Base-by-base conservation (phyloP, 768 basidiomycete genomes). In the Leccinum arenicola region DNA sequence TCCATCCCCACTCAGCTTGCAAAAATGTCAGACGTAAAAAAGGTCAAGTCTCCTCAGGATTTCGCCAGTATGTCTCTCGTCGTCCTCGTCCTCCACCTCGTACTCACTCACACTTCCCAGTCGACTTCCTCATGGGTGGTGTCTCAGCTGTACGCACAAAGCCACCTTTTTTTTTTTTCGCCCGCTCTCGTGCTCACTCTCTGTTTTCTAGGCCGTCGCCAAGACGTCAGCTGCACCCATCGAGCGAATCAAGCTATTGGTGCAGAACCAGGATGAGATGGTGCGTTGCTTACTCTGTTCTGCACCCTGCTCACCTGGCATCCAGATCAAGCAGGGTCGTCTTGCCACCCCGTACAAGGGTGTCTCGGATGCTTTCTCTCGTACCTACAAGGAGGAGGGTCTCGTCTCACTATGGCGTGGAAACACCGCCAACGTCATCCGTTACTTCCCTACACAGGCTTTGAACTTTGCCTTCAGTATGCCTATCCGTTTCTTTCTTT, bases 211-310 rank as follows among this genome's bases (percentile, higher is more conserved):
- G 93, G 97, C 97, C 68, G 93, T 98, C 76, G 91, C 97, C 57
- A 99, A 99, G 86, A 98, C 97, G 66, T 91, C 91, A 66, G 97
- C 97, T 69, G 97, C 97, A 64, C 97, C 97, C 78, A 99, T 99
- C 72, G 97, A 98, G 86, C 95, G 97, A 74, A 96, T 99, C 80
- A 99, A 99, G 84, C 88, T 98, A 71, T 80, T 96, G 74, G 89
- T 96, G 61, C 93, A 98, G 80, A 98, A 97, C 81, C 96, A 98
- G 87, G 96, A 95, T 85, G 97, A 98, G 83, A 99, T 98, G 97
- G 90, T 87, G n/a, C 3, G 78, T 74, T n/a, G 12, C 25, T 10
- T 31, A 0, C 51, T 17, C 48, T 10, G 4, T 7, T 47, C n/a
- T 54, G 36, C 47, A 47, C 54, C 9, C 6, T 38, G 19, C 64